These are phyloP conservation scores for Suillus tomentosus DNA, from an alignment of 768 basidiomycete genomes.

Conservation along the genomic window DNA sequence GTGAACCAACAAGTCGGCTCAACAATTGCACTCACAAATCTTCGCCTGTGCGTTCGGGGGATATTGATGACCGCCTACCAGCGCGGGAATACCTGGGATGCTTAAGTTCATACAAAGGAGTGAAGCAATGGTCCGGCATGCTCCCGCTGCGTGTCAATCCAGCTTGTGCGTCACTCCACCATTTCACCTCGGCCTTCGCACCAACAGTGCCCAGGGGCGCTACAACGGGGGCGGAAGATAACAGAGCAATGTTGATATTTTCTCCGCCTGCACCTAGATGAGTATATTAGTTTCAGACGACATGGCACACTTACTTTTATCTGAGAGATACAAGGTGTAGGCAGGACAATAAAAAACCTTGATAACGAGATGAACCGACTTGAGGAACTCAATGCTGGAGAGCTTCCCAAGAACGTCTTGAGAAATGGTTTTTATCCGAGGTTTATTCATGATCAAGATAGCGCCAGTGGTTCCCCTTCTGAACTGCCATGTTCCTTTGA, in stretches of 20 bases:
- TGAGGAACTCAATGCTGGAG: background rate
- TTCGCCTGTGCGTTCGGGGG: constrained; percentile 4
- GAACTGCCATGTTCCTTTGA: constrained; percentile 8
- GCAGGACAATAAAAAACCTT: constrained; percentile 7
- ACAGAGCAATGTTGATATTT: background rate
- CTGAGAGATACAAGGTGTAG: constrained; percentile 4
- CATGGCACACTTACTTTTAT: constrained; percentile 3
- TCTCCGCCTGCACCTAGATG: constrained; percentile 5
- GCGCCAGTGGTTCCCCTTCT: constrained; percentile 3
- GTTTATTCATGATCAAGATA: constrained; percentile 5
- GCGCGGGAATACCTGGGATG: background rate
- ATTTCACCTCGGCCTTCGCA: background rate
- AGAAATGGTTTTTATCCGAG: background rate
- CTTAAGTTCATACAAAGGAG: constrained; percentile 1
- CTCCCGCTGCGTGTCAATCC: constrained; percentile 1
- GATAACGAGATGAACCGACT: background rate
- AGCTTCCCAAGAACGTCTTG: background rate
- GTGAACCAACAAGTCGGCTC: too few relatives aligned
- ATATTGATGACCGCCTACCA: background rate
- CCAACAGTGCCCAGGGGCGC: background rate
- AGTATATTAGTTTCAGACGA: background rate
- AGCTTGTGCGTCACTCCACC: constrained; percentile 3
- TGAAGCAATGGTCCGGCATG: constrained; percentile 5
- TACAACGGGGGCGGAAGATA: background rate
- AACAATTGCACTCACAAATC: background rate